phyloP scores from a whole-genome alignment of 768 basidiomycete genomes.

The Tulasnella calospora region DNA sequence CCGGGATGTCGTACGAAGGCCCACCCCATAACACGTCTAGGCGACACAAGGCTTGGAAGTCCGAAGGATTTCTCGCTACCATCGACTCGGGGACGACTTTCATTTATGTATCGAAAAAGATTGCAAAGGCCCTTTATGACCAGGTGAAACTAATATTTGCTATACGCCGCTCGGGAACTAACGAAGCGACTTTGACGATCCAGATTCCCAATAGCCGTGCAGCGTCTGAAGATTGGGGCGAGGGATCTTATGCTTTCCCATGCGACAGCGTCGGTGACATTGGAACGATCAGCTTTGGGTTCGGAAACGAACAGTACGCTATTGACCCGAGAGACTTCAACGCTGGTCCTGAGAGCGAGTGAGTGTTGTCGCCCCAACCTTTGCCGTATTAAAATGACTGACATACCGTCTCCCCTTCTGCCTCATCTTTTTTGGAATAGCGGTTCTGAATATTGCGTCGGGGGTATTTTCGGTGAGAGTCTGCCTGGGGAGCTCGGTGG shows the following conservation, averaged over 20 bases:
- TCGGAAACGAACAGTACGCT: not conserved
- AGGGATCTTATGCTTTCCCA: constrained; percentile 26
- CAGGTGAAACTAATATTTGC: not conserved
- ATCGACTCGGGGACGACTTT: constrained; percentile 26
- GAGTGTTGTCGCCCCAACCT: not conserved
- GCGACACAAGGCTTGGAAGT: not conserved
- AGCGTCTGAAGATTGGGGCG: constrained; percentile 8
- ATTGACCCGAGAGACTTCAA: not conserved
- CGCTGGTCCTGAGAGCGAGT: not conserved
- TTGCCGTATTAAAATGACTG: not conserved
- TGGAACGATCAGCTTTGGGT: constrained; percentile 31
- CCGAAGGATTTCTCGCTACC: not conserved
- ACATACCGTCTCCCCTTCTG: not conserved
- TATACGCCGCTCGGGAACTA: too few relatives aligned
- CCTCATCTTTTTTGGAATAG: not conserved
- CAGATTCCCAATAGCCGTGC: constrained; percentile 32
- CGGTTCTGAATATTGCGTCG: constrained; percentile 26
- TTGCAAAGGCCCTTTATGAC: constrained; percentile 11
- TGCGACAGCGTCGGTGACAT: constrained; percentile 34
- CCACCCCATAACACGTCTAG: too few relatives aligned
- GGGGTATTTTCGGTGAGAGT: constrained; percentile 25
- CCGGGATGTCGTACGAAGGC: not conserved
- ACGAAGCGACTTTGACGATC: too few relatives aligned
- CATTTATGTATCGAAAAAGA: constrained; percentile 13
- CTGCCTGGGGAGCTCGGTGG: too few relatives aligned